A percentile compares a stretch with the other conserved stretches of the same genome.
Conservation (phyloP, 306 rosid genomes). For the Acmispon strigosus region DNA sequence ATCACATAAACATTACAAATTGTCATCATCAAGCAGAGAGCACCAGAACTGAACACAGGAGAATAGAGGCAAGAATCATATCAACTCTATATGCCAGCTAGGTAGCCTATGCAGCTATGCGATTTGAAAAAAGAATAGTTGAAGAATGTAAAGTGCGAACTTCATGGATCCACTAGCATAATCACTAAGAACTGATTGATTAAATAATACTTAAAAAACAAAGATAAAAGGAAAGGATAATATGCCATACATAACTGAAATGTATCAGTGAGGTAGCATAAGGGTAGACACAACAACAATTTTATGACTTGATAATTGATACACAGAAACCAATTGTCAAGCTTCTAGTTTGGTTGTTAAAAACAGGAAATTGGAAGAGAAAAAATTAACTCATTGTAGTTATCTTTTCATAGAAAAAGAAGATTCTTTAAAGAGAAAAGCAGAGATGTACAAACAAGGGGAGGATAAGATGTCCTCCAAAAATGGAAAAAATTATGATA, state of each 20-base stretch:
- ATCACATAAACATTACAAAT: slow-evolving; percentile 11
- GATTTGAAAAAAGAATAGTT: no score
- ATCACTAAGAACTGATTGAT: not conserved
- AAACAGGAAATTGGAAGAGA: not conserved
- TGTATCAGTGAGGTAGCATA: not conserved
- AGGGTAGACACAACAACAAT: not conserved
- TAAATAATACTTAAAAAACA: not conserved
- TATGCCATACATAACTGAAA: not conserved
- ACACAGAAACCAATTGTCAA: not conserved
- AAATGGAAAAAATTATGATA: not conserved
- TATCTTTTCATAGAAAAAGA: not conserved
- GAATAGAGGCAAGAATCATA: not conserved
- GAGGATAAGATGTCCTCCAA: not conserved
- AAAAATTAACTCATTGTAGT: not conserved
- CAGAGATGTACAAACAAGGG: not conserved
- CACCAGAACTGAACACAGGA: not conserved
- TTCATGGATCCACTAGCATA: not conserved
- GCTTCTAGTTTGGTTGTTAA: not conserved
- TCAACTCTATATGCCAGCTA: not conserved
- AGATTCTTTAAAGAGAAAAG: not conserved
- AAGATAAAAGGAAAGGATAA: not conserved
- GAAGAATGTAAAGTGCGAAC: not conserved
- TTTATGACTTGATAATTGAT: not conserved
- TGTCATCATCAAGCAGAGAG: slow-evolving; percentile 1
- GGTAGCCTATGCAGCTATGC: not conserved